phyloP scores from a whole-genome alignment of 345 rosid genomes.

The Microcos paniculata region DNA sequence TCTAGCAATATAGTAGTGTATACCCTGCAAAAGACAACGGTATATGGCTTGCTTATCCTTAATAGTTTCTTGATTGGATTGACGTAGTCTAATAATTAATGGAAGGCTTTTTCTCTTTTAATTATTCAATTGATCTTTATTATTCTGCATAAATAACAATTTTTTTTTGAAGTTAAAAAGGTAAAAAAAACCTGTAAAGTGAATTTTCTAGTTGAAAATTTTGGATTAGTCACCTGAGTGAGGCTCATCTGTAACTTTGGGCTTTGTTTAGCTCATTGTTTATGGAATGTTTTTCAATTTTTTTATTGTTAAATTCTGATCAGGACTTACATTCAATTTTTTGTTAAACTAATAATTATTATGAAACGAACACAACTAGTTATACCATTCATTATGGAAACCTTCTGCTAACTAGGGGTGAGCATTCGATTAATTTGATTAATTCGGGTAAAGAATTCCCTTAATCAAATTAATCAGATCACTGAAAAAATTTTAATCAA shows the following conservation, averaged over 20 bases:
- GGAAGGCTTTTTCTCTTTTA: background rate
- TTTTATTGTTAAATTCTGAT: background rate
- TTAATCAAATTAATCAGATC: too few relatives aligned
- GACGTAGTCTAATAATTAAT: background rate
- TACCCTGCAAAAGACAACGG: too few relatives aligned
- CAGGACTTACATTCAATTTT: background rate
- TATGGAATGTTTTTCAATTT: background rate
- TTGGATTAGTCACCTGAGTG: background rate
- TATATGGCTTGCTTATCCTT: background rate
- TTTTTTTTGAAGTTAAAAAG: too few relatives aligned
- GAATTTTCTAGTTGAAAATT: background rate
- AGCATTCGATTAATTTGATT: too few relatives aligned
- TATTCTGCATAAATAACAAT: background rate
- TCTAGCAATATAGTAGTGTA: background rate
- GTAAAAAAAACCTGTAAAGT: background rate
- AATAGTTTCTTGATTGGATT: background rate
- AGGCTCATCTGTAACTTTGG: background rate
- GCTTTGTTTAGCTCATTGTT: background rate
- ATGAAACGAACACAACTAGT: background rate
- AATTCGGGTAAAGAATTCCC: too few relatives aligned
- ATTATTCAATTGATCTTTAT: background rate
- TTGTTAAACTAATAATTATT: background rate
- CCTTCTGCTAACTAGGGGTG: too few relatives aligned
- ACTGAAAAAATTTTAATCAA: too few relatives aligned
- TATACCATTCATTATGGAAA: background rate